Evolutionary conservation across 768 basidiomycete genomes (phyloP).

Genomic region (Boletus reticuloceps): DNA sequence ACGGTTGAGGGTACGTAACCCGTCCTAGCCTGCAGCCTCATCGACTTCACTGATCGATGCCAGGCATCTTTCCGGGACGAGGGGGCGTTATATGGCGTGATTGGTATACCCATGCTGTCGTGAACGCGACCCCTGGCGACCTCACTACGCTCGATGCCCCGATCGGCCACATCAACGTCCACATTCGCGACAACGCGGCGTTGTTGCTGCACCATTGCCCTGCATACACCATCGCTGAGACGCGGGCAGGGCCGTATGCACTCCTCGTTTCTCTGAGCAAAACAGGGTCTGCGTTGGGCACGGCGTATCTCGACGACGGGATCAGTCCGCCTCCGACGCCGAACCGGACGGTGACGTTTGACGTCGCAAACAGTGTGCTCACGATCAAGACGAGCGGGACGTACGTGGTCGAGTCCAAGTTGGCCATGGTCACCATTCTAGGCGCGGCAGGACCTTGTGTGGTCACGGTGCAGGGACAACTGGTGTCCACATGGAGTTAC

Average conservation of each 20-base stretch:
- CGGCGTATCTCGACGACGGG: constrained; percentile 68
- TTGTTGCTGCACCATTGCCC: constrained; percentile 59
- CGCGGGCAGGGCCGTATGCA: constrained; percentile 54
- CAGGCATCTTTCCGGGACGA: constrained; percentile 65
- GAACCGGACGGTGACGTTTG: constrained; percentile 47
- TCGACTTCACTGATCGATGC: constrained; percentile 14
- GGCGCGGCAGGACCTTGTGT: constrained; percentile 42
- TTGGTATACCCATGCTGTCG: constrained; percentile 65
- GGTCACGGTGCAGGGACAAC: constrained; percentile 40
- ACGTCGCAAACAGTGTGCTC: constrained; percentile 34
- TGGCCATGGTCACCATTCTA: constrained; percentile 53
- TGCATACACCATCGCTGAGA: constrained; percentile 64
- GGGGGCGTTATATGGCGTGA: constrained; percentile 63
- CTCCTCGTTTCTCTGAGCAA: constrained; percentile 54
- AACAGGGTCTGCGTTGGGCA: constrained; percentile 51
- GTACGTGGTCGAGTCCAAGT: constrained; percentile 36
- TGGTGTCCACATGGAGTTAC: constrained; percentile 38
- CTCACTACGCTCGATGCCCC: constrained; percentile 60
- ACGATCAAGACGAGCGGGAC: constrained; percentile 31
- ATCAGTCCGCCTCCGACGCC: constrained; percentile 46
- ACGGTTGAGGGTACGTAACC: constrained; percentile 56
- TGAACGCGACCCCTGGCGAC: constrained; percentile 40
- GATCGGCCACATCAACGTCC: constrained; percentile 71
- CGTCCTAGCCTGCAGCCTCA: constrained; percentile 4
- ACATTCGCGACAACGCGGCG: constrained; percentile 62